Evolutionary conservation across 192 early-diverging fungal genomes (phyloP), one percentile per base, ranked within the genome.

Genomic region (Lunasporangiospora selenospora): DNA sequence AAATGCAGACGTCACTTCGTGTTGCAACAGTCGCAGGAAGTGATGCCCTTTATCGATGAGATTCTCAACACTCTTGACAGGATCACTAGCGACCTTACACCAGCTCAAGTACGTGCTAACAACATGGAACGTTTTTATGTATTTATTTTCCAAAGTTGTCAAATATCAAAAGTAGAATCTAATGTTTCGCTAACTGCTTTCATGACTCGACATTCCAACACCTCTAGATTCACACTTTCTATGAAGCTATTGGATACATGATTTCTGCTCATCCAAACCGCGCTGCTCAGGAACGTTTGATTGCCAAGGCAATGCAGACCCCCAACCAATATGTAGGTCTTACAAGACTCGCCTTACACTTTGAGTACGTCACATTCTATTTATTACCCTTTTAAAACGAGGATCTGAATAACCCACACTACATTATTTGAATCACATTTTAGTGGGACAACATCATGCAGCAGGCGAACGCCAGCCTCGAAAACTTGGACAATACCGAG

Each of bases 1-100:
- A 98, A 98, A 75, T 98, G 96, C 82, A 92, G 89, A 42, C 88
- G 95, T 33, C 94, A 98, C 69, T 98, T 99, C 85, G 90, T 98
- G 33, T 76, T 88, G 23, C 93, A 95, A 76, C 98, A 99, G 80
- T 83, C 89, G 2, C 89, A 90, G 23, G 98, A 99, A 76, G 67
- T 81, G 13, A 80, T 77, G 46, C 95, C 98, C 6, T 98, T 96
- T 67, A 95, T 99, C 56, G 98, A 99, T 32, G 98, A 99, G 67
- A 98, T 99, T 64, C 81, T 99, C 29, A 79, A 78, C 43, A 86
- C 75, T 6, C 88, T 97, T 26, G 86, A 90, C 31, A 76, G 79
- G 29, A 93, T 95, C 69, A 99, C 98, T 1, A 87, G 88, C 7
- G 95, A 98, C 73, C 81, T 99, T 23, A 81, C 88, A 34, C 91